phyloP scores from a whole-genome alignment of 441 rosid species.

The Breynia disticha region DNA sequence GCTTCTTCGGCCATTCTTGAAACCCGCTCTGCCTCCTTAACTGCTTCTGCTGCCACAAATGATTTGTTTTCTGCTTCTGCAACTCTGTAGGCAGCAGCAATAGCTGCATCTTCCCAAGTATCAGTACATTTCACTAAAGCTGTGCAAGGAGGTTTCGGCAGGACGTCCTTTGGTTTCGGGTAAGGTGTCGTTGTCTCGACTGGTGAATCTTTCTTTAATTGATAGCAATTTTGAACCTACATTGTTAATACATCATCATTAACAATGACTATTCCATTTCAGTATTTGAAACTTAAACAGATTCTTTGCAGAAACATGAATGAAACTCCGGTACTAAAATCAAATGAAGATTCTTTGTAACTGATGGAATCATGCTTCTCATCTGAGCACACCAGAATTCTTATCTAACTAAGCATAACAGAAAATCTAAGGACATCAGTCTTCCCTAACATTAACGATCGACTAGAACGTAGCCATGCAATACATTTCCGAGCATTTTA shows the following conservation, averaged over 20 bases:
- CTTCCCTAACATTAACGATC: conserved; percentile 1
- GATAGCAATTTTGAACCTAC: conserved; percentile 46
- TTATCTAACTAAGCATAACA: neutral
- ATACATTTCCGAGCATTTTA: neutral
- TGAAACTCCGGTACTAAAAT: conserved; percentile 6
- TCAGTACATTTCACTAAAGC: conserved; percentile 17
- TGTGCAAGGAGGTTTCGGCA: conserved; percentile 20
- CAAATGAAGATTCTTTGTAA: neutral
- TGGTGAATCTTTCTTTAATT: conserved; percentile 25
- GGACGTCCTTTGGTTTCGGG: conserved; percentile 28
- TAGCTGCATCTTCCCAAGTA: conserved; percentile 36
- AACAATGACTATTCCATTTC: neutral
- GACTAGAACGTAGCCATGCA: neutral
- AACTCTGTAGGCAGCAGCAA: conserved; percentile 37
- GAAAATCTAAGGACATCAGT: neutral
- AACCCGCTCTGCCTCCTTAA: conserved; percentile 53
- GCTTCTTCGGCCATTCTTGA: conserved; percentile 51
- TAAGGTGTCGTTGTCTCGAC: conserved; percentile 25
- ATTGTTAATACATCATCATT: conserved; percentile 7
- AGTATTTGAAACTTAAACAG: neutral
- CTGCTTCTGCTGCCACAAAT: conserved; percentile 52
- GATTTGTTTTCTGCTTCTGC: conserved; percentile 63
- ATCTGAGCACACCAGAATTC: neutral
- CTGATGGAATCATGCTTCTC: neutral
- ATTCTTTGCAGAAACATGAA: no score